These are phyloP conservation scores for Coemansia sp. DNA, from an alignment of 192 early-diverging fungal species.

Conservation along the genomic window DNA sequence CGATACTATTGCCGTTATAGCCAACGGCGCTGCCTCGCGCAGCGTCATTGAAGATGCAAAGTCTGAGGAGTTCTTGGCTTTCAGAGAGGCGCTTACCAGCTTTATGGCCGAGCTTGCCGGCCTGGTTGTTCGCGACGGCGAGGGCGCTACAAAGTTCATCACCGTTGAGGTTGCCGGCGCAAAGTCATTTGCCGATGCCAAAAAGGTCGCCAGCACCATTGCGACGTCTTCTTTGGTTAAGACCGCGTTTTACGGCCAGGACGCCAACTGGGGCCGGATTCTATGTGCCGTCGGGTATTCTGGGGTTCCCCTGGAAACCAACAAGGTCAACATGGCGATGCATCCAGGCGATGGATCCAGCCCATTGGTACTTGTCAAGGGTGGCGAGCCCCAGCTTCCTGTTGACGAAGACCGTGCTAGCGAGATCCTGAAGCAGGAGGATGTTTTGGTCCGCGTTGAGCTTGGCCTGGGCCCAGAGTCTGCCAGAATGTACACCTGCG, in stretches of 20 bases:
- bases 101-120: conserved; percentile 86
- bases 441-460: conserved; percentile 75
- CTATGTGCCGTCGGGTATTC: conserved; percentile 88
- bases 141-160: conserved; percentile 97
- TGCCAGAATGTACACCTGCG: conserved; percentile 92
- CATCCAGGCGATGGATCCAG: conserved; percentile 61
- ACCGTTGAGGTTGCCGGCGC: conserved; percentile 82
- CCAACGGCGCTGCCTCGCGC: conserved; percentile 67
- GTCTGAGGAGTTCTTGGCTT: conserved; percentile 61
- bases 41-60: conserved; percentile 19
- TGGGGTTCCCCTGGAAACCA: conserved; percentile 67
- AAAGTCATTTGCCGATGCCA: conserved; percentile 68
- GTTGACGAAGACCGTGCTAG: conserved; percentile 79
- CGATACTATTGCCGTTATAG: conserved; percentile 86
- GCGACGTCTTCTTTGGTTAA: conserved; percentile 93
- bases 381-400: conserved; percentile 74
- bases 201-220: conserved; percentile 79
- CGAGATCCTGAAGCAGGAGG: conserved; percentile 82
- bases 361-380: conserved; percentile 66
- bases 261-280: conserved; percentile 98
- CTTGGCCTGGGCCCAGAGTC: conserved; percentile 70
- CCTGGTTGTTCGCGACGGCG: conserved; percentile 91
- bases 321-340: conserved; percentile 72
- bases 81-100: conserved; percentile 69
- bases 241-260: conserved; percentile 92